A percentile compares a stretch with the other conserved stretches of the same genome.
Conservation (phyloP, 2,329 filamentous ascomycete genomes). For the Metarhizium anisopliae region DNA sequence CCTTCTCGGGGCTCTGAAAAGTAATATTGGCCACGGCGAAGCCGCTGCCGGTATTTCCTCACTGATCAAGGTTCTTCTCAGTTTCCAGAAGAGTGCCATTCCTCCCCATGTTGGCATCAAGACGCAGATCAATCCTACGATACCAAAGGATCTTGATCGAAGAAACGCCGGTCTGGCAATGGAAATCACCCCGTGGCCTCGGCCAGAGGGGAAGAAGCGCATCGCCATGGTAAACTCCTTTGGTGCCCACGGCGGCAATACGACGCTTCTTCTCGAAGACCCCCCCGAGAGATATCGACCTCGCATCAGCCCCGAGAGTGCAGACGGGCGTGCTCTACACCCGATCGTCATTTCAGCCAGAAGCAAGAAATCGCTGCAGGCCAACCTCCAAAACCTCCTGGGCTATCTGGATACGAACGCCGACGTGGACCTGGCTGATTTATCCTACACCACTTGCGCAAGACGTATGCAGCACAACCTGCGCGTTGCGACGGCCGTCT, state of each 20-base stretch:
- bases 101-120: constrained; percentile 60
- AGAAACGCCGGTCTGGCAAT: constrained; percentile 46
- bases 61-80: constrained; percentile 53
- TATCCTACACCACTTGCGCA: constrained; percentile 62
- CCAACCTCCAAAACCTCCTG: constrained; percentile 47
- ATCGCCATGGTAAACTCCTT: constrained; percentile 55
- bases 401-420: constrained; percentile 43
- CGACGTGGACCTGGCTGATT: constrained; percentile 41
- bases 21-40: constrained; percentile 54
- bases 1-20: constrained; percentile 37
- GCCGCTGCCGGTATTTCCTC: constrained; percentile 40
- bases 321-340: constrained; percentile 36
- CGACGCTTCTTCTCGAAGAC: constrained; percentile 58
- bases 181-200: no score
- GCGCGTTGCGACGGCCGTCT: constrained; percentile 31
- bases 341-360: constrained; percentile 51
- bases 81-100: constrained; percentile 46
- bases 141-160: constrained; percentile 43
- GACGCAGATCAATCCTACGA: constrained; percentile 46
- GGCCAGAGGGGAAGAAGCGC: constrained; percentile 24
- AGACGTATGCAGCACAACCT: constrained; percentile 52
- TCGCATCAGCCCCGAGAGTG: no score
- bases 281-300: constrained; percentile 25
- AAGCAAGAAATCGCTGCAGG: constrained; percentile 45
- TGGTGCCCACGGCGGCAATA: constrained; percentile 63